A percentile compares a stretch with the other conserved stretches of the same genome.
phyloP scores from a whole-genome alignment of 176 grass and related monocot species.

The Hsuehochloa calcarea region DNA sequence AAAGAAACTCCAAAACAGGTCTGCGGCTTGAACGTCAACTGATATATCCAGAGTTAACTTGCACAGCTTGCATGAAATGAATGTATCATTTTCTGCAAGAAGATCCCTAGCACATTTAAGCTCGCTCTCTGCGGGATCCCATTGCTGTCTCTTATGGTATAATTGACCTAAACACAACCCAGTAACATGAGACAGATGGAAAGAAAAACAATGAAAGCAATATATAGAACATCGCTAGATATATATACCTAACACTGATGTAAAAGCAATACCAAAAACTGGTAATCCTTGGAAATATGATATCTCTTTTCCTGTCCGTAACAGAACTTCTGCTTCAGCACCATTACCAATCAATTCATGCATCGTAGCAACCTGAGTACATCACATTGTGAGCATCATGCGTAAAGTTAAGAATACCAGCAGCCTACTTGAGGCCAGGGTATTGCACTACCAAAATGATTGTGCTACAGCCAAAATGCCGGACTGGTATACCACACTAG shows the following conservation, averaged over 20 bases:
- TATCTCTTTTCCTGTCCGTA: constrained; percentile 71
- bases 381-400: background rate
- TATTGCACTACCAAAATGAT: background rate
- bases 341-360: constrained; percentile 73
- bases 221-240: background rate
- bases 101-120: constrained; percentile 54
- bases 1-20: constrained; percentile 57
- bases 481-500: background rate
- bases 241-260: constrained; percentile 58
- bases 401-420: background rate
- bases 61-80: constrained; percentile 66
- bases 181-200: constrained; percentile 9
- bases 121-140: constrained; percentile 58
- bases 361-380: constrained; percentile 59
- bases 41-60: constrained; percentile 49
- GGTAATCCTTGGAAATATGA: constrained; percentile 52
- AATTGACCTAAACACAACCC: constrained; percentile 67
- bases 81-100: constrained; percentile 40
- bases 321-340: constrained; percentile 70
- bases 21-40: constrained; percentile 66
- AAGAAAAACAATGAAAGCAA: constrained; percentile 22
- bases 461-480: background rate
- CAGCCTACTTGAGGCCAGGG: background rate
- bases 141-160: constrained; percentile 64
- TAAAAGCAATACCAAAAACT: constrained; percentile 63